These are phyloP conservation scores for Aspergillus niger DNA, from an alignment of 2,329 filamentous ascomycete genomes.

Conservation along the genomic window DNA sequence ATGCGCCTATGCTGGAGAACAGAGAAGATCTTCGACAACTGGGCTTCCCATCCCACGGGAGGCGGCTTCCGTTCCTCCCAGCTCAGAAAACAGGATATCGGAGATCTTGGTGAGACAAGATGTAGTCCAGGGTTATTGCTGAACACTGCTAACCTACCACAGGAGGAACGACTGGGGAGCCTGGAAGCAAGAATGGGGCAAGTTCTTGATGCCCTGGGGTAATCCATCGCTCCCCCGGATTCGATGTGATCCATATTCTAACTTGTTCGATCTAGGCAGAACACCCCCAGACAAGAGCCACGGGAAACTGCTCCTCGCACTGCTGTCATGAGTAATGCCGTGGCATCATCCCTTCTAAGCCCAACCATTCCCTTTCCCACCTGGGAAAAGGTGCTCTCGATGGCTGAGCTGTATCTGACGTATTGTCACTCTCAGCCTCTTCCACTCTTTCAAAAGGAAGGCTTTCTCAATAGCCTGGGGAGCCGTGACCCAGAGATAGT, in stretches of 20 bases:
- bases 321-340: conserved; percentile 6
- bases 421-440: conserved; percentile 56
- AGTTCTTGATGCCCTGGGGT: conserved; percentile 42
- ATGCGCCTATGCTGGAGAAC: conserved; percentile 48
- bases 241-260: not conserved
- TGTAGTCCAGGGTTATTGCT: not conserved
- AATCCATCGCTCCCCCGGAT: conserved; percentile 13
- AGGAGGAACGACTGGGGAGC: conserved; percentile 38
- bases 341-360: conserved; percentile 16
- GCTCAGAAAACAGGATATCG: conserved; percentile 16
- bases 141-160: not conserved
- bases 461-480: conserved; percentile 44
- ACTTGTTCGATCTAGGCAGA: conserved; percentile 9
- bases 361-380: conserved; percentile 37
- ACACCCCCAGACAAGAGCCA: conserved; percentile 19
- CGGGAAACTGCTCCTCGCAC: conserved; percentile 12
- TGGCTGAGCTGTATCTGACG: conserved; percentile 48
- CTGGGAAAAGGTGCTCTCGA: conserved; percentile 41
- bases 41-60: conserved; percentile 13
- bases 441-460: conserved; percentile 47
- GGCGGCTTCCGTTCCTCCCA: conserved; percentile 14
- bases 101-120: conserved; percentile 23
- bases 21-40: conserved; percentile 25
- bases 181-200: conserved; percentile 37
- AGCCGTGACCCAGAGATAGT: conserved; percentile 41